These are phyloP conservation scores for Talaromyces borbonicus DNA, from an alignment of 495 filamentous ascomycete species.

Conservation along the genomic window DNA sequence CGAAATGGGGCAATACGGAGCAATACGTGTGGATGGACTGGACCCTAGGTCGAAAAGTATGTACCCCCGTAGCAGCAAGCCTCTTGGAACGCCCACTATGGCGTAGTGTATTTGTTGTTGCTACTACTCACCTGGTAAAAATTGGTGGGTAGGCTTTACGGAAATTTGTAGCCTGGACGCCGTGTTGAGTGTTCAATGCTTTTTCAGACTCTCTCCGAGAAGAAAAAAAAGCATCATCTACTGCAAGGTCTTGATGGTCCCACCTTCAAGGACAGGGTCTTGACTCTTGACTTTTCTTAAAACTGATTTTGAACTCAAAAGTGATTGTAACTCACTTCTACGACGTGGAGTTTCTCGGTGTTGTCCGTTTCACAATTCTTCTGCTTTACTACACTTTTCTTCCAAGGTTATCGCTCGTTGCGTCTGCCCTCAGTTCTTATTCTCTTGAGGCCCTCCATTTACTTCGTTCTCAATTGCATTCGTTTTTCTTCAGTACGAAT, in stretches of 20 bases:
- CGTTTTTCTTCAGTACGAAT: neutral
- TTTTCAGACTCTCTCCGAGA: neutral
- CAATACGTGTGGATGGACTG: neutral
- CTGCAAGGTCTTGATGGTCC: neutral
- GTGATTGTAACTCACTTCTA: conserved; percentile 1
- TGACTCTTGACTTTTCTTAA: too few relatives aligned
- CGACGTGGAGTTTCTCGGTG: neutral
- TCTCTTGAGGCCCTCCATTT: neutral
- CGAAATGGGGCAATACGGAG: neutral
- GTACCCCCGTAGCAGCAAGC: neutral
- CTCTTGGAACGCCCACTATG: neutral
- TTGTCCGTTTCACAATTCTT: neutral
- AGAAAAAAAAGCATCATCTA: neutral
- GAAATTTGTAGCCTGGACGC: neutral
- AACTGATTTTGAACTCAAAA: neutral
- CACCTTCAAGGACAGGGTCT: conserved; percentile 1
- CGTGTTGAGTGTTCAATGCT: neutral
- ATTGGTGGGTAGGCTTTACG: too few relatives aligned
- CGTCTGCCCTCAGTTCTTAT: neutral
- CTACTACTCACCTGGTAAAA: too few relatives aligned
- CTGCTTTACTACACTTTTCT: too few relatives aligned
- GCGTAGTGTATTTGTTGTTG: too few relatives aligned
- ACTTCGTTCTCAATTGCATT: neutral
- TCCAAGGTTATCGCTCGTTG: neutral
- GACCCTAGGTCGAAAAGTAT: neutral